Percentiles rank a stretch among this genome's conserved stretches.
phyloP scores from a whole-genome alignment of 257 asterid genomes.

The Coffea canephora region DNA sequence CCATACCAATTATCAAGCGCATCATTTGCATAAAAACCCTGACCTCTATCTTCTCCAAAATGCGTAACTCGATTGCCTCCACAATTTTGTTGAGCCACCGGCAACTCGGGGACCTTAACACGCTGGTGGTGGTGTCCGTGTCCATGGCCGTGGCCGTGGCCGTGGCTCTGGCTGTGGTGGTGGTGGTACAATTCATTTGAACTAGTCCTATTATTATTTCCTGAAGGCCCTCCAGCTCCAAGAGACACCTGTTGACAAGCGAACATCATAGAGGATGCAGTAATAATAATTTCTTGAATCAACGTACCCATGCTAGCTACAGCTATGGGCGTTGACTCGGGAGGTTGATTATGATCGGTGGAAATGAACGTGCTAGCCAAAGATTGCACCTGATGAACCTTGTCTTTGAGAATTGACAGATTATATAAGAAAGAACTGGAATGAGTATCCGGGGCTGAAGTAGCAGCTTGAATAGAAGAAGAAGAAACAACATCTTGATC shows the following conservation, averaged over 20 bases:
- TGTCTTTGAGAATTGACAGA: conserved; percentile 59
- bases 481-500: conserved; percentile 23
- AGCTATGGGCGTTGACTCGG: conserved; percentile 45
- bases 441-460: conserved; percentile 23
- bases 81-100: background rate
- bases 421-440: conserved; percentile 50
- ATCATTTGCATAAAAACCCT: conserved; percentile 28
- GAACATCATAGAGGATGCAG: conserved; percentile 73
- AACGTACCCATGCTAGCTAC: conserved; percentile 54
- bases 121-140: background rate
- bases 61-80: background rate
- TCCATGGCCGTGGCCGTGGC: background rate
- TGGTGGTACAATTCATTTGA: conserved; percentile 5
- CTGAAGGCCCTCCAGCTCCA: conserved; percentile 12
- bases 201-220: background rate
- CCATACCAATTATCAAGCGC: conserved; percentile 33
- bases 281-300: conserved; percentile 72
- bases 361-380: conserved; percentile 45
- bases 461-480: conserved; percentile 23
- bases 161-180: background rate
- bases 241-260: conserved; percentile 65
- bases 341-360: conserved; percentile 22
- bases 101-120: background rate
- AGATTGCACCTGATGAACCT: conserved; percentile 60
- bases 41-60: conserved; percentile 15